Evolutionary conservation across 306 rosid species (phyloP).

Genomic region (Rosa lucieae): DNA sequence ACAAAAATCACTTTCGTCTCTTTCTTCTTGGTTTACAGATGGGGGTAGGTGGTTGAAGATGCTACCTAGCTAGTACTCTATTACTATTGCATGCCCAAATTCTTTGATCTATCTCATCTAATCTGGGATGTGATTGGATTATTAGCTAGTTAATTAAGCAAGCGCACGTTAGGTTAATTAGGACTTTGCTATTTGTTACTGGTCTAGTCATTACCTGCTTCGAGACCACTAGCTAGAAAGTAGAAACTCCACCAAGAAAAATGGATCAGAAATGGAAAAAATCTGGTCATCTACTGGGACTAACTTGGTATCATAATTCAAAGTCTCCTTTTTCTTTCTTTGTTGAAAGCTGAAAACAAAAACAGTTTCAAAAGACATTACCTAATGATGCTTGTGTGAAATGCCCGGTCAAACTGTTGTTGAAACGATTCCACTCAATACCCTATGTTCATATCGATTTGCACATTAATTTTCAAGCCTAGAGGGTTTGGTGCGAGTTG

Average conservation of each 20-base stretch:
- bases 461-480: not conserved
- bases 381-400: conserved; percentile 15
- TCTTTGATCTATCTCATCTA: not conserved
- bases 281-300: not conserved
- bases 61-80: not conserved
- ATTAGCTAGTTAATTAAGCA: not conserved
- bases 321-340: not conserved
- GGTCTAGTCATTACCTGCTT: not conserved
- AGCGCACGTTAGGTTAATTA: not conserved
- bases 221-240: not conserved
- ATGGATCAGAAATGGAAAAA: not conserved
- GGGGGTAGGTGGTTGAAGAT: not conserved
- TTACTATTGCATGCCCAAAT: not conserved
- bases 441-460: not conserved
- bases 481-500: not conserved
- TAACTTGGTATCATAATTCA: not conserved
- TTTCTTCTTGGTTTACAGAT: not conserved
- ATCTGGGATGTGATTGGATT: not conserved
- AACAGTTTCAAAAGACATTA: conserved; percentile 16
- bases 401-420: not conserved
- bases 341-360: conserved; percentile 4
- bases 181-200: not conserved
- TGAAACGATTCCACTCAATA: not conserved
- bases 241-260: not conserved
- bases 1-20: not conserved